A percentile compares a stretch with the other conserved stretches of the same genome.
These are phyloP conservation scores for Melanogaster broomeanus DNA, from an alignment of 768 basidiomycete species.

Conservation along the genomic window DNA sequence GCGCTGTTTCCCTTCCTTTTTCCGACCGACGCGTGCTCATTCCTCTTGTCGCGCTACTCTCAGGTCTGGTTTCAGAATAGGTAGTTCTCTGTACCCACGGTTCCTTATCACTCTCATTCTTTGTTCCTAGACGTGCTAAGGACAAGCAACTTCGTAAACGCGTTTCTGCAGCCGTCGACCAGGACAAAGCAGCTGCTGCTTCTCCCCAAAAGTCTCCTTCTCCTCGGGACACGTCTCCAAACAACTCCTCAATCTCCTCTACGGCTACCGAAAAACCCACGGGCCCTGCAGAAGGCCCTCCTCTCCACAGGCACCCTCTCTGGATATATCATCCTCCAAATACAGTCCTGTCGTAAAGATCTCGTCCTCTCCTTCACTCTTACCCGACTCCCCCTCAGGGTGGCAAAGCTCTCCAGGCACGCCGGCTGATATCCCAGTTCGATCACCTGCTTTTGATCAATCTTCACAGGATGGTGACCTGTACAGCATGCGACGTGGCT, in stretches of 20 bases:
- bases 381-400: constrained; percentile 3
- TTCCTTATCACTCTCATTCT: constrained; percentile 13
- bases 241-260: constrained; percentile 33
- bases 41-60: constrained; percentile 15
- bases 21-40: constrained; percentile 20
- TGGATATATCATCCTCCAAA: constrained; percentile 1
- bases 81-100: constrained; percentile 35
- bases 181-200: constrained; percentile 6
- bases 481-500: constrained; percentile 49
- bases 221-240: constrained; percentile 28
- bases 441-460: constrained; percentile 21
- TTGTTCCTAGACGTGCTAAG: constrained; percentile 68
- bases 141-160: constrained; percentile 70
- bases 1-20: constrained; percentile 24
- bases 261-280: constrained; percentile 43
- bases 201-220: constrained; percentile 10
- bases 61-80: constrained; percentile 94
- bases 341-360: constrained; percentile 23
- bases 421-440: constrained; percentile 21
- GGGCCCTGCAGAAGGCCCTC: constrained; percentile 17
- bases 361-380: constrained; percentile 19
- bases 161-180: constrained; percentile 32
- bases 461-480: constrained; percentile 32
- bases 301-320: constrained; percentile 1
- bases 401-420: constrained; percentile 41